Conservation (phyloP, 257 asterid species). For the Verbascum thapsus region DNA sequence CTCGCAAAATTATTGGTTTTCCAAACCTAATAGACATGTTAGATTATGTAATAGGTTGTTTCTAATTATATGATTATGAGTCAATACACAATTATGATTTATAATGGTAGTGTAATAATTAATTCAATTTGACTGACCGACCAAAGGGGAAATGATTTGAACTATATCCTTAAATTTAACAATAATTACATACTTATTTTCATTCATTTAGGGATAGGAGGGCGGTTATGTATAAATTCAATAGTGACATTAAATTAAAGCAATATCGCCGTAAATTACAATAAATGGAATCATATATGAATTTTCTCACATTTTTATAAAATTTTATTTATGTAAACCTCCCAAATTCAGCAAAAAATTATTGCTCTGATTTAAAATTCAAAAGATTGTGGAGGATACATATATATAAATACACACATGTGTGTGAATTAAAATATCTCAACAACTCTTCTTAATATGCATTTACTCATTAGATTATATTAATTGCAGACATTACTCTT, state of each 20-base stretch:
- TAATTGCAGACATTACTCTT: background rate
- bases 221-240: no score
- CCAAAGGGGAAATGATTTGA: background rate
- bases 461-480: slow-evolving; percentile 15
- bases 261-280: no score
- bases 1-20: no score
- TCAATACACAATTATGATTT: background rate
- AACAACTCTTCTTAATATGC: slow-evolving; percentile 21
- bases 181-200: background rate
- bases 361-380: slow-evolving; percentile 13
- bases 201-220: no score
- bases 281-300: background rate
- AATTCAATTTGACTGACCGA: background rate
- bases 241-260: no score
- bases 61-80: background rate
- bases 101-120: background rate
- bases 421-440: slow-evolving; percentile 28
- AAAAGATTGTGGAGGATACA: slow-evolving; percentile 10
- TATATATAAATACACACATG: background rate
- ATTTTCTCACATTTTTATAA: no score
- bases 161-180: background rate
- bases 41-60: background rate
- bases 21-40: background rate
- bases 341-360: slow-evolving; percentile 3
- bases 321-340: no score